These are phyloP conservation scores for Hirsutella minnesotensis DNA, from an alignment of 2,329 filamentous ascomycete species.

Conservation along the genomic window DNA sequence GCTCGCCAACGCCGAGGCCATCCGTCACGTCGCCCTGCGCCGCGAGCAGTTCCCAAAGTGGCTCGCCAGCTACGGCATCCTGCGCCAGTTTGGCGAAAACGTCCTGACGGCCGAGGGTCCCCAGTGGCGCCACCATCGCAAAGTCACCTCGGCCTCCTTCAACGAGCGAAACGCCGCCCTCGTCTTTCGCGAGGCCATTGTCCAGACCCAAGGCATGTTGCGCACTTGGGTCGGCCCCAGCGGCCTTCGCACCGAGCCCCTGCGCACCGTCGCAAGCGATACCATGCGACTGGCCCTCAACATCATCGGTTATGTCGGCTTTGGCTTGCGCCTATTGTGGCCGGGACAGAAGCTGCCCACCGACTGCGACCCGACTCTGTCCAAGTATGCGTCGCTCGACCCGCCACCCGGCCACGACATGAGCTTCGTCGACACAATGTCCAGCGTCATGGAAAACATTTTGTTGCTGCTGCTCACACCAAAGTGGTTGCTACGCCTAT, in stretches of 20 bases:
- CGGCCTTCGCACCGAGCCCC: constrained; percentile 21
- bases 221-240: constrained; percentile 37
- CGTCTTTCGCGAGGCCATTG: constrained; percentile 50
- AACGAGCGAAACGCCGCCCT: constrained; percentile 64
- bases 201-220: constrained; percentile 52
- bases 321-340: constrained; percentile 50
- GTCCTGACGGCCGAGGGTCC: constrained; percentile 58
- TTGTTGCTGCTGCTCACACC: constrained; percentile 50
- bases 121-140: constrained; percentile 62
- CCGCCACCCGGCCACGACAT: constrained; percentile 43
- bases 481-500: constrained; percentile 37
- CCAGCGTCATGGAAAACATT: constrained; percentile 49
- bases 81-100: constrained; percentile 52
- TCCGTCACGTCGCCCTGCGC: constrained; percentile 52
- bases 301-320: constrained; percentile 56
- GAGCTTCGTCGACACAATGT: constrained; percentile 54
- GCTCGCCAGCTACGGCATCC: constrained; percentile 21
- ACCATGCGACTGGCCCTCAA: constrained; percentile 50
- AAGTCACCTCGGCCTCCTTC: constrained; percentile 59
- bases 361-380: constrained; percentile 29
- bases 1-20: constrained; percentile 51
- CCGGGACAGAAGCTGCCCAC: constrained; percentile 44
- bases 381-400: constrained; percentile 35
- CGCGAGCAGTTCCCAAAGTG: constrained; percentile 55
- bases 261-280: constrained; percentile 47